Percentiles rank a stretch among this genome's conserved stretches.
phyloP scores from a whole-genome alignment of 768 basidiomycete species.

The Pleurotus platypus region DNA sequence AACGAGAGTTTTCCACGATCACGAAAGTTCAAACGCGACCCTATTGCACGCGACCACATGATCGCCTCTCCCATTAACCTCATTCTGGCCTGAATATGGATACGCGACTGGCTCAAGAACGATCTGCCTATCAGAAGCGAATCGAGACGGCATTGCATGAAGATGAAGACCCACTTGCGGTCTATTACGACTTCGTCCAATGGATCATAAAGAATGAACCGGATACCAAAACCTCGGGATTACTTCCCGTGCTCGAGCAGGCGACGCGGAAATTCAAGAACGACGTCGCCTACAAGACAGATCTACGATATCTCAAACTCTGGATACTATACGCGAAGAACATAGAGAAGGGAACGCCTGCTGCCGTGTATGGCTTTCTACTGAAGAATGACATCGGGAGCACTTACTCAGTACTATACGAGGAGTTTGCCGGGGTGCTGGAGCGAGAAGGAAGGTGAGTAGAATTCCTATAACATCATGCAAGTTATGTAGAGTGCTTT shows the following conservation, averaged over 20 bases:
- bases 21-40: background rate
- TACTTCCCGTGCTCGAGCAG: slow-evolving; percentile 80
- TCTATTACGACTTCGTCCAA: slow-evolving; percentile 83
- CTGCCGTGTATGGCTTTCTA: slow-evolving; percentile 72
- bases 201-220: slow-evolving; percentile 85
- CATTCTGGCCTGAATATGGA: background rate
- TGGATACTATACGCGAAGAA: slow-evolving; percentile 88
- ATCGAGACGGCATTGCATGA: slow-evolving; percentile 57
- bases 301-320: slow-evolving; percentile 86
- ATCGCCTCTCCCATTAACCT: background rate
- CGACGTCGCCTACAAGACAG: slow-evolving; percentile 82
- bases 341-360: slow-evolving; percentile 65
- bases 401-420: slow-evolving; percentile 77
- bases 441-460: slow-evolving; percentile 78
- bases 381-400: slow-evolving; percentile 73
- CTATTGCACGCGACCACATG: background rate
- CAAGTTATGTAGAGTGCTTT: background rate
- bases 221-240: slow-evolving; percentile 68
- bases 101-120: slow-evolving; percentile 17
- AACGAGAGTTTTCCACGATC: background rate
- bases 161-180: slow-evolving; percentile 84
- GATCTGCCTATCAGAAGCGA: slow-evolving; percentile 31
- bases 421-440: slow-evolving; percentile 82
- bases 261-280: slow-evolving; percentile 77
- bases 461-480: background rate